Base-by-base conservation (phyloP, 192 early-diverging fungal species). In the Haplosporangium gracile region DNA sequence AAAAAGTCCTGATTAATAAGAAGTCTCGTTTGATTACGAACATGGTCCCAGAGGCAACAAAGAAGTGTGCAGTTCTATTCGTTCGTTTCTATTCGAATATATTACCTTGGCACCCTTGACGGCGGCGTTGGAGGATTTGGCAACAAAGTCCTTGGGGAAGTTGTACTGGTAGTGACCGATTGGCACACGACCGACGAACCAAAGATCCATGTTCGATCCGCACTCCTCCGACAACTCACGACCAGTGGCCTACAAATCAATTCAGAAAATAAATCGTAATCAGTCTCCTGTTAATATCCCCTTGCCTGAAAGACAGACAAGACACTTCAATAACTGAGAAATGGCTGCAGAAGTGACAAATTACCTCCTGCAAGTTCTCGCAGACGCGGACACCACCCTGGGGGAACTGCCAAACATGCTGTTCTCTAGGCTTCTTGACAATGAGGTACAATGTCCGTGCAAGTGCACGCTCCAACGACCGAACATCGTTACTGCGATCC, bases 121-220 rank as follows among this genome's bases (percentile, higher is more conserved):
- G 13, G 74, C 5, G 36, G 40, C 16, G n/a, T 83, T 88, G 24
- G 74, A 82, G 6, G 78, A 47, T 72, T 80, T 75, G 42, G 70
- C 53, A 43, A 76, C 68, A 22, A 75, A 68, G 16, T 74, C 57
- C 53, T 81, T 81, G 5, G 89, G 86, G 73, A 77, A 88, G 5
- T 72, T 39, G 79, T 92, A 92, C 55, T 89, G 87, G 77, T 92
- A 89, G 80, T 96, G 93, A 11, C 95, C 95, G 57, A 97, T 91
- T 5, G 97, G 97, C 26, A 93, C 93, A 72, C 91, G 87, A n/a
- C 96, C 96, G 15, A 98, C 97, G 65, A 95, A 92, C 96, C 96
- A 98, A 24, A 93, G 90, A 78, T 96, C 95, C 94, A 97, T 94
- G 69, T 92, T 87, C 43, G 80, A 83, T 69, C 96, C 97, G 85